These are phyloP conservation scores for Sparassis latifolia DNA, from an alignment of 1,284 basidiomycete species.

Conservation along the genomic window DNA sequence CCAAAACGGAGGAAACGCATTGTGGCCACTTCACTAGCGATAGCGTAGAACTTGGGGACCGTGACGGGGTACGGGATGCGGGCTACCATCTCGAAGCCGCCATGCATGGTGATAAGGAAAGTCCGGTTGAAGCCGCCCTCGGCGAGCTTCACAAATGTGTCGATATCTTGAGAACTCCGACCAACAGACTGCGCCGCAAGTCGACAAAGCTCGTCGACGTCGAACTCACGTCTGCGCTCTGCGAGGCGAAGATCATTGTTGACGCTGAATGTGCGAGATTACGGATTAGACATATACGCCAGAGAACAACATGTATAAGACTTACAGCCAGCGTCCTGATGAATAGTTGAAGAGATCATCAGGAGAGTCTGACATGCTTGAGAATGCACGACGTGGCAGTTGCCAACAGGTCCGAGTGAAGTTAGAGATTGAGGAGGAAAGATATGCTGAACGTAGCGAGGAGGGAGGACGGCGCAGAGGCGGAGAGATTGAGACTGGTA, in stretches of 20 bases:
- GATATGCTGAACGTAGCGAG: constrained; percentile 7
- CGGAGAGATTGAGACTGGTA: not conserved
- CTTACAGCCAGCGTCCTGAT: constrained; percentile 39
- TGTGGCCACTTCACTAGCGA: constrained; percentile 49
- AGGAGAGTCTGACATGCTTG: constrained; percentile 23
- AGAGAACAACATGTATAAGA: constrained; percentile 20
- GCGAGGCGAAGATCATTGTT: constrained; percentile 37
- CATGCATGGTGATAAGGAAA: constrained; percentile 39
- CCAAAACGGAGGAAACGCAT: constrained; percentile 41
- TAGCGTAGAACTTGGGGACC: constrained; percentile 36
- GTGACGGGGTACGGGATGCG: constrained; percentile 42
- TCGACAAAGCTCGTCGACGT: constrained; percentile 34
- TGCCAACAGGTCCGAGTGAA: not conserved
- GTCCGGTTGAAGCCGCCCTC: constrained; percentile 38
- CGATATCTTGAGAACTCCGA: constrained; percentile 28
- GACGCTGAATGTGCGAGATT: constrained; percentile 24
- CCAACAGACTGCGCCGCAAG: constrained; percentile 39
- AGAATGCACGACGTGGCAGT: constrained; percentile 29
- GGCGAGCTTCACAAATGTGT: constrained; percentile 31
- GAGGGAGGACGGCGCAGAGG: not conserved
- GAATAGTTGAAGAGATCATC: constrained; percentile 36
- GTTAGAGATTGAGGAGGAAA: not conserved
- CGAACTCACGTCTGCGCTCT: constrained; percentile 37
- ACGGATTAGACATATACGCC: constrained; percentile 23
- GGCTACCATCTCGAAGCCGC: constrained; percentile 38